These are phyloP conservation scores for Crithidia expoeki DNA, from an alignment of 208 protist species.

Conservation along the genomic window DNA sequence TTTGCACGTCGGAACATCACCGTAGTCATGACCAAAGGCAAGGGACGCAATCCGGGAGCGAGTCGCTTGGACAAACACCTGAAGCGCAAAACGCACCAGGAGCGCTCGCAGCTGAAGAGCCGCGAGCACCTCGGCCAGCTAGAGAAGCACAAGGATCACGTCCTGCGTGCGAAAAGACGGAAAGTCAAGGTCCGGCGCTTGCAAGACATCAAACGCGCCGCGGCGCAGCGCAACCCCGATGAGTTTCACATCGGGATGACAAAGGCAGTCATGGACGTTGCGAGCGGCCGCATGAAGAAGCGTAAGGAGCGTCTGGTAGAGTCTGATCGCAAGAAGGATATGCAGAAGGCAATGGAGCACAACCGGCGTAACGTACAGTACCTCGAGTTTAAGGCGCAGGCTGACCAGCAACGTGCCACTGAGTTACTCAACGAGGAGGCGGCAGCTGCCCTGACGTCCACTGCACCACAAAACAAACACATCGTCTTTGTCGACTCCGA, in stretches of 20 bases:
- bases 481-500: conserved; percentile 84
- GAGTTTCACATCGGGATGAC: conserved; percentile 95
- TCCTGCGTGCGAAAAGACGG: conserved; percentile 77
- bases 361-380: conserved; percentile 88
- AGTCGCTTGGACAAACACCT: conserved; percentile 88
- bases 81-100: conserved; percentile 88
- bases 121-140: conserved; percentile 89
- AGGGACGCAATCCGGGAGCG: conserved; percentile 84
- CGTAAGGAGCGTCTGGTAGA: conserved; percentile 30
- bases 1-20: not conserved
- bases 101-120: conserved; percentile 84
- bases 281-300: conserved; percentile 82
- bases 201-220: conserved; percentile 77
- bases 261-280: conserved; percentile 85
- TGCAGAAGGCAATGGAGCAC: conserved; percentile 63
- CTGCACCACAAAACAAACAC: conserved; percentile 80
- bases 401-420: conserved; percentile 58
- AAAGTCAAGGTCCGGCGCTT: conserved; percentile 80
- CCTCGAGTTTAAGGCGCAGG: conserved; percentile 79
- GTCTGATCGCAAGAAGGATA: conserved; percentile 58
- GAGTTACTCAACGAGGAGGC: conserved; percentile 86
- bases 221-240: conserved; percentile 92
- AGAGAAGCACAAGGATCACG: conserved; percentile 95
- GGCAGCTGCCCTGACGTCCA: conserved; percentile 59
- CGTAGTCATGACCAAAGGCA: conserved; percentile 82